A percentile compares a stretch with the other conserved stretches of the same genome.
Conservation (phyloP, 352 stramenopile genomes). For the Plasmopara muralis region DNA sequence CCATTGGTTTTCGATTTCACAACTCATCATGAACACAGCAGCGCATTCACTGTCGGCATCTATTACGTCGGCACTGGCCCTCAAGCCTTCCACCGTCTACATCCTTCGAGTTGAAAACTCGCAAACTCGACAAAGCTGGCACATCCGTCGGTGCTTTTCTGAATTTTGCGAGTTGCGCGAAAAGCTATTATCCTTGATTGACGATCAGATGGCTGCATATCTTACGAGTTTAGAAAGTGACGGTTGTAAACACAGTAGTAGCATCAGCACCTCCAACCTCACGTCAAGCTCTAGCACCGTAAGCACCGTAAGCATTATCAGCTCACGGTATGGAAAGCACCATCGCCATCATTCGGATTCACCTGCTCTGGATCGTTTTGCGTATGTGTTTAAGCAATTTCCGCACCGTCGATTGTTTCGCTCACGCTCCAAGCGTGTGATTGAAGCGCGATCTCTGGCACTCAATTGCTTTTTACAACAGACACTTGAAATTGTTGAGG, state of each 20-base stretch:
- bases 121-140: slow-evolving; percentile 39
- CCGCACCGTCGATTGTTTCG: slow-evolving; percentile 55
- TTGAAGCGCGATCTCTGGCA: slow-evolving; percentile 51
- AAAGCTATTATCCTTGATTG: slow-evolving; percentile 54
- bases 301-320: slow-evolving; percentile 18
- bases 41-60: slow-evolving; percentile 43
- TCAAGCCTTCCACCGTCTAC: slow-evolving; percentile 75
- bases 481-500: slow-evolving; percentile 32
- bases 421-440: slow-evolving; percentile 60
- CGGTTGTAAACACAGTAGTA: slow-evolving; percentile 16
- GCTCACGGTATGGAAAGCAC: slow-evolving; percentile 7
- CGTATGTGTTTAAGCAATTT: slow-evolving; percentile 64
- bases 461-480: slow-evolving; percentile 60
- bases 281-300: slow-evolving; percentile 17
- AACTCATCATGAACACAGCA: slow-evolving; percentile 31
- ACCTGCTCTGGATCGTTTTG: slow-evolving; percentile 32
- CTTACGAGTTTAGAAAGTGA: slow-evolving; percentile 18
- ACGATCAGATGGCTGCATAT: slow-evolving; percentile 32
- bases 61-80: slow-evolving; percentile 58
- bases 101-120: slow-evolving; percentile 54
- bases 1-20: slow-evolving; percentile 8
- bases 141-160: slow-evolving; percentile 62
- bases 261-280: slow-evolving; percentile 6
- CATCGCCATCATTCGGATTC: slow-evolving; percentile 12
- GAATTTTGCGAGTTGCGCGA: slow-evolving; percentile 72